Evolutionary conservation across 352 stramenopile species (phyloP).

Genomic region (Pythium rhizo-oryzae): DNA sequence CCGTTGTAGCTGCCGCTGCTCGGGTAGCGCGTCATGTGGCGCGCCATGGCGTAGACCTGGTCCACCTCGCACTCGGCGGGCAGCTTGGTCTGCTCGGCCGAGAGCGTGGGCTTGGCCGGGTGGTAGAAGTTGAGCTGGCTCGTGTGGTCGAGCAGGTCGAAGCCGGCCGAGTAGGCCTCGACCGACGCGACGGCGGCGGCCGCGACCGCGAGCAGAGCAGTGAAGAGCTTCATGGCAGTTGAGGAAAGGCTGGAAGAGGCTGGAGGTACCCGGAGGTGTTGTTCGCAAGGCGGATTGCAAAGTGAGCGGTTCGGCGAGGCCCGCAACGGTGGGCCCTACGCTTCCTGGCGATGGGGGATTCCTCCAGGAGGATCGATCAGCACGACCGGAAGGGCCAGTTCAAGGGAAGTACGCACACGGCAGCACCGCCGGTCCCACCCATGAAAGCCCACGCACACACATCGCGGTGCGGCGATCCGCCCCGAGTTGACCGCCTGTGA

Average conservation of each 20-base stretch:
- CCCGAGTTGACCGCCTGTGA: neutral
- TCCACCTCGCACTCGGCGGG: constrained; percentile 48
- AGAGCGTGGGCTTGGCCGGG: constrained; percentile 42
- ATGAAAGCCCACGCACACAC: neutral
- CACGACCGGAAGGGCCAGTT: neutral
- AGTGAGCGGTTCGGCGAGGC: constrained; percentile 11
- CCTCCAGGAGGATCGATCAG: too few species aligned
- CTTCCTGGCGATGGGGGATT: neutral
- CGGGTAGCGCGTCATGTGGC: constrained; percentile 60
- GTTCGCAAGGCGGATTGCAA: constrained; percentile 21
- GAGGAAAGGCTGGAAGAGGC: neutral
- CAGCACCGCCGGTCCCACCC: neutral
- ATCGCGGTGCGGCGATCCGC: neutral
- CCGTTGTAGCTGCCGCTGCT: constrained; percentile 53
- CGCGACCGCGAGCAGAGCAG: constrained; percentile 9
- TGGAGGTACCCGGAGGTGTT: constrained; percentile 11
- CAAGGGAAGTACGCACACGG: neutral
- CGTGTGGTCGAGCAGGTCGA: constrained; percentile 62
- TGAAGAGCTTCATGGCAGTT: constrained; percentile 25
- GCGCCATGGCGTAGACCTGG: constrained; percentile 50
- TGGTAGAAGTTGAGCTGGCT: constrained; percentile 68
- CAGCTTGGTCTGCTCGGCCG: constrained; percentile 41
- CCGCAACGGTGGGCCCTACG: neutral
- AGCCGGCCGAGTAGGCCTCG: constrained; percentile 24
- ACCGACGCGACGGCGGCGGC: constrained; percentile 28